These are phyloP conservation scores for Vitis hybrid DNA, from an alignment of 177 flowering plant genomes.

Conservation along the genomic window DNA sequence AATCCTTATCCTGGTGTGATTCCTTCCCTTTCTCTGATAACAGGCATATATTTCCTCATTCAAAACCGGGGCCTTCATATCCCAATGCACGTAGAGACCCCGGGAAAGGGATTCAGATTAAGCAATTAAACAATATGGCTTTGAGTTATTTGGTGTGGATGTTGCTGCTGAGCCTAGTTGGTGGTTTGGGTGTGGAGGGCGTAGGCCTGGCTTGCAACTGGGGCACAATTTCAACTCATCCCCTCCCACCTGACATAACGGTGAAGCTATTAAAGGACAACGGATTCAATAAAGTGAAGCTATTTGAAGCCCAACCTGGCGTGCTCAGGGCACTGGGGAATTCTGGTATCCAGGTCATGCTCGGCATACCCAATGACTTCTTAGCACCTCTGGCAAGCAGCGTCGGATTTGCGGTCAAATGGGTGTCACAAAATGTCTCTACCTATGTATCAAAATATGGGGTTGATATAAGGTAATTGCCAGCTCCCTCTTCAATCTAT, in stretches of 20 bases:
- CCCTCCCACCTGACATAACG: conserved; percentile 60
- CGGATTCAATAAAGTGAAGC: conserved; percentile 83
- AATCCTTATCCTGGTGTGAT: conserved; percentile 8
- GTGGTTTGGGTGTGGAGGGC: conserved; percentile 8
- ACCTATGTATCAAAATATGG: conserved; percentile 56
- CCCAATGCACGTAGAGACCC: neutral
- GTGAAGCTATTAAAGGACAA: conserved; percentile 80
- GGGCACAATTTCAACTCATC: conserved; percentile 73
- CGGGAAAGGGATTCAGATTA: neutral
- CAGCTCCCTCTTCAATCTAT: too few relatives aligned
- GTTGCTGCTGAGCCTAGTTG: conserved; percentile 16
- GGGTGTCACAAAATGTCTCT: conserved; percentile 79
- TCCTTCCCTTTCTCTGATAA: conserved; percentile 21
- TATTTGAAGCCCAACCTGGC: conserved; percentile 77
- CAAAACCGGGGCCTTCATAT: neutral
- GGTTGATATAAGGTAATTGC: conserved; percentile 63
- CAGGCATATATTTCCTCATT: conserved; percentile 1
- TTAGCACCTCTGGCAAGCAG: conserved; percentile 56
- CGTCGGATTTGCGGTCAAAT: conserved; percentile 53
- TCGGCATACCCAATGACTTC: conserved; percentile 86
- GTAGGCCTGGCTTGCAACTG: conserved; percentile 72
- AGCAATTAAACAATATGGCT: too few relatives aligned
- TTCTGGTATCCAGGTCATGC: conserved; percentile 81
- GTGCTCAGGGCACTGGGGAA: conserved; percentile 65
- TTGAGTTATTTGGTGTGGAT: conserved; percentile 10